A percentile compares a stretch with the other conserved stretches of the same genome.
Conservation (phyloP, 139 green algal genomes). For the Mesotaenium endlicherianum region DNA sequence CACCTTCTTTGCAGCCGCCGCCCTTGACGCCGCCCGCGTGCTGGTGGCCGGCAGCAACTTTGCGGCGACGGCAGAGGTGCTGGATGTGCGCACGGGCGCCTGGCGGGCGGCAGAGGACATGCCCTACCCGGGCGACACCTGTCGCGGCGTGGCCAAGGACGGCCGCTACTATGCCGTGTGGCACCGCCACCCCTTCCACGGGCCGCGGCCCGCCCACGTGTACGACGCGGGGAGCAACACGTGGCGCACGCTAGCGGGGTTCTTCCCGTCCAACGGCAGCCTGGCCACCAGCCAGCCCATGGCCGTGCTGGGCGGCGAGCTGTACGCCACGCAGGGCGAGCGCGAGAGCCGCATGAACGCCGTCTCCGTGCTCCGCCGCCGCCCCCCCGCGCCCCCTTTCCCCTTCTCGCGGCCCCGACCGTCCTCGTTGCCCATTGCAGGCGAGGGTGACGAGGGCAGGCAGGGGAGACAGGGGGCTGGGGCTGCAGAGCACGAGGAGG, state of each 20-base stretch:
- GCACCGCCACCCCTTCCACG: constrained; percentile 1
- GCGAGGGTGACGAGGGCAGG: no score
- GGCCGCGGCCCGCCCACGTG: background rate
- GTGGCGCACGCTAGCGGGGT: background rate
- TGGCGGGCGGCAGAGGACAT: background rate
- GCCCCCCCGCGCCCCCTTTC: no score
- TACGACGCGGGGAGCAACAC: background rate
- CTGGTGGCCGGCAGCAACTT: background rate
- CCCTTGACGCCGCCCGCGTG: background rate
- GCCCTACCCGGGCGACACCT: background rate
- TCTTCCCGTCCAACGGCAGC: background rate
- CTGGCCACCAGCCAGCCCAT: background rate
- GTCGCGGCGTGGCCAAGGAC: background rate
- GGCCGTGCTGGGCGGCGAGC: background rate
- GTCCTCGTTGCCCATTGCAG: no score
- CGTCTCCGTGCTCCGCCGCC: background rate
- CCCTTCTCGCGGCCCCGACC: no score
- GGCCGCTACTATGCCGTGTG: background rate
- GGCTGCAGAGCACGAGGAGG: no score
- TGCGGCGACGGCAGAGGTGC: background rate
- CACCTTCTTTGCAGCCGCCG: background rate
- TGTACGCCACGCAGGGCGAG: constrained; percentile 5
- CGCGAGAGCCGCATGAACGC: background rate
- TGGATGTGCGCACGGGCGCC: background rate
- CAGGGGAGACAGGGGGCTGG: no score